These are phyloP conservation scores for Clathrus columnatus DNA, from an alignment of 768 basidiomycete genomes.

Conservation along the genomic window DNA sequence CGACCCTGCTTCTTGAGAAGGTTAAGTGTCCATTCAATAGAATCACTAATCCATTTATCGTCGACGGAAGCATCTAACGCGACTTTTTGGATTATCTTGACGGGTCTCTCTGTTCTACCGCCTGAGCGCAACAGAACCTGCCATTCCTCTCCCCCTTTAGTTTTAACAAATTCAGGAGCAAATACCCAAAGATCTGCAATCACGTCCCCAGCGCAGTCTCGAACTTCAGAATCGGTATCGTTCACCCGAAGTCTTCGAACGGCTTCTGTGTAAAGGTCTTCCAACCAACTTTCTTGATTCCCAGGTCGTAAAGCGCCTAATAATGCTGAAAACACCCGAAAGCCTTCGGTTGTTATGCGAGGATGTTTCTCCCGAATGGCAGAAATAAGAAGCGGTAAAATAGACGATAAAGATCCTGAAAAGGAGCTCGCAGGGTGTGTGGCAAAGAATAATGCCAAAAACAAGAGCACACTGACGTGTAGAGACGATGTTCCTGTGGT, in stretches of 20 bases:
- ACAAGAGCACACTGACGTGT: constrained; percentile 76
- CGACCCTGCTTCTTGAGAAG: constrained; percentile 74
- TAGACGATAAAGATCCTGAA: constrained; percentile 44
- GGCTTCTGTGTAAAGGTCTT: constrained; percentile 68
- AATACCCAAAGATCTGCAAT: constrained; percentile 84
- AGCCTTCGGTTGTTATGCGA: constrained; percentile 79
- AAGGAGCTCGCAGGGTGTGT: constrained; percentile 59
- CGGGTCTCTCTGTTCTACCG: constrained; percentile 65
- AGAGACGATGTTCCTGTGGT: constrained; percentile 74
- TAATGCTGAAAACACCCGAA: constrained; percentile 79
- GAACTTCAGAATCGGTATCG: constrained; percentile 89
- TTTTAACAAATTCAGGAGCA: constrained; percentile 62
- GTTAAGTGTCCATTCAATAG: constrained; percentile 66
- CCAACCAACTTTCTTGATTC: constrained; percentile 55
- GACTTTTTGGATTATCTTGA: constrained; percentile 79
- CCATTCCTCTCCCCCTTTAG: constrained; percentile 69
- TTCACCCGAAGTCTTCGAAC: constrained; percentile 59
- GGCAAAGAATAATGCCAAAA: constrained; percentile 78
- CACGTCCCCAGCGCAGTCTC: constrained; percentile 70
- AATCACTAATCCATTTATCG: constrained; percentile 75
- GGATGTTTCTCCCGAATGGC: constrained; percentile 79
- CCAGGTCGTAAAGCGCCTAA: constrained; percentile 68
- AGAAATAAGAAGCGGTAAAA: constrained; percentile 69
- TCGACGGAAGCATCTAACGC: constrained; percentile 62
- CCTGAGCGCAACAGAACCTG: constrained; percentile 63